A percentile compares a stretch with the other conserved stretches of the same genome.
phyloP scores from a whole-genome alignment of 345 rosid species.

The Aurinia saxatilis region DNA sequence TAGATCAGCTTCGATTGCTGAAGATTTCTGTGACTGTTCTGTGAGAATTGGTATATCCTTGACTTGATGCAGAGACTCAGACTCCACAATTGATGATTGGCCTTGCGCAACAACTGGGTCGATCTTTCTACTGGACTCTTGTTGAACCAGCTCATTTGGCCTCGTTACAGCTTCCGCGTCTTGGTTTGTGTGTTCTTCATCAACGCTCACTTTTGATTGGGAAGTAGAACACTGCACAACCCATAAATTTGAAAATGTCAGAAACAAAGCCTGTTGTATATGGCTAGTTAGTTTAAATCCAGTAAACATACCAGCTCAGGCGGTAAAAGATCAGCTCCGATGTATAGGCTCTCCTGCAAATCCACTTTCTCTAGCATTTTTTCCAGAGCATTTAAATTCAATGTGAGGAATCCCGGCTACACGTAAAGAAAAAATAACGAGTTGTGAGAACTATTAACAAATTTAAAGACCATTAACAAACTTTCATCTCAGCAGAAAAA shows the following conservation, averaged over 20 bases:
- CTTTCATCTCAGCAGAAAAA: background rate
- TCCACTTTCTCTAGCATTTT: constrained; percentile 60
- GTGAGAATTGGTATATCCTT: constrained; percentile 12
- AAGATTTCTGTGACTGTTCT: constrained; percentile 21
- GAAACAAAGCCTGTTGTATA: background rate
- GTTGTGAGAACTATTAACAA: background rate
- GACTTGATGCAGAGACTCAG: constrained; percentile 12
- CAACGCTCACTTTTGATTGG: constrained; percentile 12
- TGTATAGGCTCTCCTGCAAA: constrained; percentile 56
- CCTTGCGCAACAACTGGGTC: background rate
- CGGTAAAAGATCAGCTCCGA: constrained; percentile 66
- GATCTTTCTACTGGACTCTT: constrained; percentile 15
- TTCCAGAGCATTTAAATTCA: constrained; percentile 57
- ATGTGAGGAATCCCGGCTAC: constrained; percentile 60
- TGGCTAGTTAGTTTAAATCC: background rate
- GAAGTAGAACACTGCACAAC: constrained; percentile 23
- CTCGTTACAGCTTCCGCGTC: constrained; percentile 6
- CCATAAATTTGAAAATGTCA: constrained; percentile 10
- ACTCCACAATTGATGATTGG: constrained; percentile 4
- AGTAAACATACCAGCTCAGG: constrained; percentile 45
- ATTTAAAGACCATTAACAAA: background rate
- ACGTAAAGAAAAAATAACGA: background rate
- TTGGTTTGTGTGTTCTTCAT: constrained; percentile 16
- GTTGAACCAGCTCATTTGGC: constrained; percentile 16
- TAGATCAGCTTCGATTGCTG: constrained; percentile 52